These are phyloP conservation scores for Podospora fimiseda DNA, from an alignment of 495 filamentous ascomycete genomes.

Conservation along the genomic window DNA sequence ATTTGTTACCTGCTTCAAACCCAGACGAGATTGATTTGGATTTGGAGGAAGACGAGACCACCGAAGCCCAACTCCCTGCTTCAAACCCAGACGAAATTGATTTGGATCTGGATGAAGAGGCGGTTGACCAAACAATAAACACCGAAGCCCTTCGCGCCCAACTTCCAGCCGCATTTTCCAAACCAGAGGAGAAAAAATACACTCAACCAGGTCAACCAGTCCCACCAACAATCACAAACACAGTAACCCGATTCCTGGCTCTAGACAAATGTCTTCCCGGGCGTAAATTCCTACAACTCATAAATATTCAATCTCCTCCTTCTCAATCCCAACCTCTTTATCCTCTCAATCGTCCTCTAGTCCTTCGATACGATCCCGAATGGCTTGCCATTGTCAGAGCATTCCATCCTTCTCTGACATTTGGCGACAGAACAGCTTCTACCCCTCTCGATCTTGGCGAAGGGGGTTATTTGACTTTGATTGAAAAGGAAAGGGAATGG, in stretches of 20 bases:
- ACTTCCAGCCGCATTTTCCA: conserved; percentile 59
- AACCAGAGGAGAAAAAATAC: conserved; percentile 26
- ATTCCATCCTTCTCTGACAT: conserved; percentile 54
- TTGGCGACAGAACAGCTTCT: conserved; percentile 49
- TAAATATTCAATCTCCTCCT: conserved; percentile 43
- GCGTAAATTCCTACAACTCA: conserved; percentile 74
- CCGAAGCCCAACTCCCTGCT: background rate
- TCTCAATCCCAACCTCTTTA: conserved; percentile 27
- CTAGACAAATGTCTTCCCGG: conserved; percentile 80
- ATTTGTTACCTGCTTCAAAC: conserved; percentile 25
- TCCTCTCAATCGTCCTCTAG: conserved; percentile 25
- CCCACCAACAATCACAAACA: conserved; percentile 58
- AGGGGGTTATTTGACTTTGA: conserved; percentile 52
- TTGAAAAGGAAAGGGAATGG: conserved; percentile 64
- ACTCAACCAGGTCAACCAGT: conserved; percentile 39
- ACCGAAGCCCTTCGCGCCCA: conserved; percentile 56
- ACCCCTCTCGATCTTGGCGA: conserved; percentile 55
- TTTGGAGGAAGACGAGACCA: conserved; percentile 1
- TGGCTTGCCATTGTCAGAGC: conserved; percentile 90
- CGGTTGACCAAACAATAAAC: conserved; percentile 27
- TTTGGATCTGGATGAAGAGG: conserved; percentile 49
- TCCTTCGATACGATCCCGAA: conserved; percentile 79
- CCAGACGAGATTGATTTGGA: background rate
- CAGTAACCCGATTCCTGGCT: conserved; percentile 74
- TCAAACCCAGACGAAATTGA: conserved; percentile 51